phyloP scores from a whole-genome alignment of 1,284 basidiomycete genomes.

The Cryptococcus maquisensis region DNA sequence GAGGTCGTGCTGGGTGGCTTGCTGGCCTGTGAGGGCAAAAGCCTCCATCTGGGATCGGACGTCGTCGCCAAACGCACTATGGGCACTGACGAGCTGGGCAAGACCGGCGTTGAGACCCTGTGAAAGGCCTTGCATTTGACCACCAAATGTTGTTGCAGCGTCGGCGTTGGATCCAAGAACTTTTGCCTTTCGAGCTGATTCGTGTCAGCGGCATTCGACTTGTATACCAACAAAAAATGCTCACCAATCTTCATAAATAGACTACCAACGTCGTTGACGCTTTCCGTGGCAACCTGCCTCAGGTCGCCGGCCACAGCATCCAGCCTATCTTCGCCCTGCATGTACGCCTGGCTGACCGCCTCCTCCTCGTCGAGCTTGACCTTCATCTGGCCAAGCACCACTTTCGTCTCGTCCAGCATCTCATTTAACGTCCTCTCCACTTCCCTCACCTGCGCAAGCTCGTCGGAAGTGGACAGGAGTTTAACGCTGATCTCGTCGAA shows the following conservation, averaged over 20 bases:
- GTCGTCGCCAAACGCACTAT: slow-evolving; percentile 45
- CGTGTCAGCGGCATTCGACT: not conserved
- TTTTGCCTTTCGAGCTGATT: slow-evolving; percentile 67
- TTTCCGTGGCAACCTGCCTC: slow-evolving; percentile 63
- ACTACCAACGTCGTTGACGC: slow-evolving; percentile 65
- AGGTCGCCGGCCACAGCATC: slow-evolving; percentile 67
- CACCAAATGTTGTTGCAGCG: slow-evolving; percentile 61
- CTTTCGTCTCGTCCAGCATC: slow-evolving; percentile 57
- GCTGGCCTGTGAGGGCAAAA: slow-evolving; percentile 57
- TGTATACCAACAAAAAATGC: slow-evolving; percentile 20
- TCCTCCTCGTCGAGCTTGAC: slow-evolving; percentile 69
- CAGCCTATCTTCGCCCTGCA: slow-evolving; percentile 66
- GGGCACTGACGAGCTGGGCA: slow-evolving; percentile 52
- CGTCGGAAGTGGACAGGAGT: slow-evolving; percentile 67
- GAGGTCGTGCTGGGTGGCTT: slow-evolving; percentile 29
- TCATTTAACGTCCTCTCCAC: slow-evolving; percentile 57
- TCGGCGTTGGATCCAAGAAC: slow-evolving; percentile 65
- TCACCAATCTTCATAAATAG: slow-evolving; percentile 80
- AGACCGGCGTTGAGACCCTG: slow-evolving; percentile 62
- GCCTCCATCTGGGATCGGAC: slow-evolving; percentile 59
- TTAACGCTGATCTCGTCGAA: slow-evolving; percentile 80
- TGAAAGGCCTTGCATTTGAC: slow-evolving; percentile 58
- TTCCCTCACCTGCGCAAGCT: slow-evolving; percentile 57
- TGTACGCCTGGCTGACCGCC: slow-evolving; percentile 69
- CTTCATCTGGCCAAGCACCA: slow-evolving; percentile 58